A percentile compares a stretch with the other conserved stretches of the same genome.
These are phyloP conservation scores for Candida frijolesensis DNA, from an alignment of 1,139 yeast genomes.

Conservation along the genomic window DNA sequence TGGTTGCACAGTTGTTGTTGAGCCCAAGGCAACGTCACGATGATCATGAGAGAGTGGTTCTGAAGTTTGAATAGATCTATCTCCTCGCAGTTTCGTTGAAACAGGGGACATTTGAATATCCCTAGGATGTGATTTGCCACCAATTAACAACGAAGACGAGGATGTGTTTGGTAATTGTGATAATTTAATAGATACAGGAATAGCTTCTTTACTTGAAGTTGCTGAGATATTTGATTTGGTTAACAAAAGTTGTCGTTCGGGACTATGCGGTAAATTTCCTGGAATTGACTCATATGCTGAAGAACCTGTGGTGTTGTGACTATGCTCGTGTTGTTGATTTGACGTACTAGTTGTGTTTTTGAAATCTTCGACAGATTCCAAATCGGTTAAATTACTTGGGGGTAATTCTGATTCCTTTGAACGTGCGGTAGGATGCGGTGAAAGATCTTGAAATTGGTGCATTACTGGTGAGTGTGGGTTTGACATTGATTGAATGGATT, in stretches of 20 bases:
- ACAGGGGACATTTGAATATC: background rate
- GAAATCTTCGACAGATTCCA: constrained; percentile 9
- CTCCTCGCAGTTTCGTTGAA: background rate
- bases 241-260: background rate
- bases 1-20: background rate
- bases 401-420: constrained; percentile 7
- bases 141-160: constrained; percentile 3
- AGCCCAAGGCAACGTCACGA: background rate
- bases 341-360: background rate
- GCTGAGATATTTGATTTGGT: background rate
- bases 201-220: constrained; percentile 5
- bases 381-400: constrained; percentile 13
- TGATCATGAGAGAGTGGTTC: background rate
- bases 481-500: background rate
- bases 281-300: background rate
- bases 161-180: constrained; percentile 7
- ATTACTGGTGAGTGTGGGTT: background rate
- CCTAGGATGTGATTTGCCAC: background rate
- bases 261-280: background rate
- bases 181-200: constrained; percentile 6
- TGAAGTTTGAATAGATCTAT: background rate
- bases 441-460: background rate
- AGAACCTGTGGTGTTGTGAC: background rate
- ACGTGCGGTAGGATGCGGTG: background rate
- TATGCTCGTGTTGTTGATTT: background rate